Evolutionary conservation across 768 basidiomycete species (phyloP), one percentile per base, ranked within the genome.

Genomic region (Lactifluus subvellereus): DNA sequence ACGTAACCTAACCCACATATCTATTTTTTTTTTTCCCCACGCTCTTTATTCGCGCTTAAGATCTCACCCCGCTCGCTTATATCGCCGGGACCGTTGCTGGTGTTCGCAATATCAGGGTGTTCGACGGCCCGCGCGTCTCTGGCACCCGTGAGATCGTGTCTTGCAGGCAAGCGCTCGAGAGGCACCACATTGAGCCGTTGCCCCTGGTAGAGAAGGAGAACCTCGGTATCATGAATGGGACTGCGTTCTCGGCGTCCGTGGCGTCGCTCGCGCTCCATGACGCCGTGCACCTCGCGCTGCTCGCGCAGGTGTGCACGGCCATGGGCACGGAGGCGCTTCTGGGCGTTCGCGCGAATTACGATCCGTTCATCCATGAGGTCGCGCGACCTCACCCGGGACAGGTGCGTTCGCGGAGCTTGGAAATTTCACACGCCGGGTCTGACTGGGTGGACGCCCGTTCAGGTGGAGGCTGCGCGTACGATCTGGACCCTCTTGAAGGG

Each of bases 361-460:
- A 85, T 66, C 83, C 87, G 3, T 94, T 94, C 77, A 89, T 94
- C 62, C 85, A 88, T 72, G 79, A 81, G 59, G 75, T 80, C 40
- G 83, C 87, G 11, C 84, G 92, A 18, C 92, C 92, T 8, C 92
- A 94, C 72, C 86, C 89, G 7, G 91, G 91, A 51, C 91, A 93
- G 76, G 82, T 81, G 62, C 57, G 75, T 75, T 53, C 48, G 22
- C 37, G 47, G 32, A 42, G 4, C 37, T 22, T 33, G 10, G 38
- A 11, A 18, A 16, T 40, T 13, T 1, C 16, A 14, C 30, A 40
- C 16, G 40, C 7, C 7, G n/a, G 40, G 30, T 63, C 5, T 49
- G 33, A 59, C 37, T 18, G 4, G 4, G 18, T 1, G 61, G 9
- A 32, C 8, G n/a, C 1, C 30, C 37, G 3, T 59, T 30, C 35